These are phyloP conservation scores for Podospora pseudoanserina DNA, from an alignment of 495 filamentous ascomycete species.

Conservation along the genomic window DNA sequence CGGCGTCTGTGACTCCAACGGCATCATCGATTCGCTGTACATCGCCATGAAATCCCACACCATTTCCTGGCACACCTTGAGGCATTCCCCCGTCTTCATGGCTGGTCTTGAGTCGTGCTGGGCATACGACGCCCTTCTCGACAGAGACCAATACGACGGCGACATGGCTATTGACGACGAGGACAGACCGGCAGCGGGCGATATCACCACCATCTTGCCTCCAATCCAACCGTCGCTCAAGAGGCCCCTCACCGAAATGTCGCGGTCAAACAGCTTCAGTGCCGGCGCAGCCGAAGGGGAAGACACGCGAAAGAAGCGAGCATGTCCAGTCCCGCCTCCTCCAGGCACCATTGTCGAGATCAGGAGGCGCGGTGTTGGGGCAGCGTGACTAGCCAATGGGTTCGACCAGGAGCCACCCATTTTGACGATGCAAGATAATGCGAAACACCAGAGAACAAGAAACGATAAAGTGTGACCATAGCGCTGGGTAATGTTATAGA, in stretches of 20 bases:
- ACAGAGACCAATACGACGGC: slow-evolving; percentile 38
- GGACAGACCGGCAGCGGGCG: slow-evolving; percentile 46
- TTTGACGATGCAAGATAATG: not conserved
- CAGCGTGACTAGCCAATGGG: slow-evolving; percentile 20
- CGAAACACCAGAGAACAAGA: slow-evolving; percentile 2
- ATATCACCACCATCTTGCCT: slow-evolving; percentile 41
- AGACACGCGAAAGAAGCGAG: slow-evolving; percentile 16
- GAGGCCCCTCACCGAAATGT: slow-evolving; percentile 46
- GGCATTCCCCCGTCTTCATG: slow-evolving; percentile 43
- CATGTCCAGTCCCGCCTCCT: slow-evolving; percentile 15
- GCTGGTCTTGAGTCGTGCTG: slow-evolving; percentile 50
- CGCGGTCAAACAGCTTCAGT: slow-evolving; percentile 46
- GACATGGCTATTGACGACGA: slow-evolving; percentile 34
- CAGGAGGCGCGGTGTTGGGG: slow-evolving; percentile 26
- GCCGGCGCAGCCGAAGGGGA: slow-evolving; percentile 11
- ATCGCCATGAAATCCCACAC: slow-evolving; percentile 50
- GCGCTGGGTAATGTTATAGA: slow-evolving; percentile 20
- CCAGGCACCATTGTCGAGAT: slow-evolving; percentile 23
- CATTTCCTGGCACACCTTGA: slow-evolving; percentile 47
- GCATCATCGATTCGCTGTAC: slow-evolving; percentile 53
- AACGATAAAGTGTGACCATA: slow-evolving; percentile 28
- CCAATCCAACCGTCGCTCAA: slow-evolving; percentile 42
- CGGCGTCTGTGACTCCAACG: slow-evolving; percentile 47
- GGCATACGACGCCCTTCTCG: slow-evolving; percentile 47
- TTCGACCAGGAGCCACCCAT: slow-evolving; percentile 1